Evolutionary conservation across 148 eudicot genomes (phyloP).

Genomic region (Rhododendron griersonianum): DNA sequence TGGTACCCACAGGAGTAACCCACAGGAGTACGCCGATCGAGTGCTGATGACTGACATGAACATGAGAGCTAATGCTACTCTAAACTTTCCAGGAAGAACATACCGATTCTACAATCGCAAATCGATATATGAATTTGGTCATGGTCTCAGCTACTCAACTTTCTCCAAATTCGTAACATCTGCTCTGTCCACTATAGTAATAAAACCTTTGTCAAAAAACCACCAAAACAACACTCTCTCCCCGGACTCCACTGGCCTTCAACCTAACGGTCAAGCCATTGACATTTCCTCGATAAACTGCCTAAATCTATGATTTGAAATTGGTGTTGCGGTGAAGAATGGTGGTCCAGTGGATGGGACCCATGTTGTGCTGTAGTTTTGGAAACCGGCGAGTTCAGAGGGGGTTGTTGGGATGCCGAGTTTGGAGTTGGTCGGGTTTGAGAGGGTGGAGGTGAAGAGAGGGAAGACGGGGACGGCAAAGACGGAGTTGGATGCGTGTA

Average conservation of each 20-base stretch:
- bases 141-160: slow-evolving; percentile 35
- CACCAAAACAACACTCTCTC: neutral
- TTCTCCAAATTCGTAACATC: slow-evolving; percentile 20
- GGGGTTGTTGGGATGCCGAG: slow-evolving; percentile 23
- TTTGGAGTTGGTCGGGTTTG: slow-evolving; percentile 25
- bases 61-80: slow-evolving; percentile 30
- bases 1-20: slow-evolving; percentile 35
- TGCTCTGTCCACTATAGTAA: slow-evolving; percentile 10
- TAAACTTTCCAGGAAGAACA: slow-evolving; percentile 35
- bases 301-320: slow-evolving; percentile 2
- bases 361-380: slow-evolving; percentile 24
- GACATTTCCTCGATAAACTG: slow-evolving; percentile 25
- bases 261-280: slow-evolving; percentile 5
- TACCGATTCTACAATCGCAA: slow-evolving; percentile 35
- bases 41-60: slow-evolving; percentile 42
- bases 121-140: slow-evolving; percentile 32
- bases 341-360: slow-evolving; percentile 23
- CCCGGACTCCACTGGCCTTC: neutral
- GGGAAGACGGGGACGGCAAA: slow-evolving; percentile 7
- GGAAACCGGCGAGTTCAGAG: slow-evolving; percentile 11
- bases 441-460: slow-evolving; percentile 22
- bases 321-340: slow-evolving; percentile 22
- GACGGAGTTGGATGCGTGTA: slow-evolving; percentile 13
- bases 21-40: slow-evolving; percentile 15
- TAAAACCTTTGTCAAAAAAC: neutral